phyloP scores from a whole-genome alignment of 352 stramenopile species.

The Phytophthora fragariaefolia region DNA sequence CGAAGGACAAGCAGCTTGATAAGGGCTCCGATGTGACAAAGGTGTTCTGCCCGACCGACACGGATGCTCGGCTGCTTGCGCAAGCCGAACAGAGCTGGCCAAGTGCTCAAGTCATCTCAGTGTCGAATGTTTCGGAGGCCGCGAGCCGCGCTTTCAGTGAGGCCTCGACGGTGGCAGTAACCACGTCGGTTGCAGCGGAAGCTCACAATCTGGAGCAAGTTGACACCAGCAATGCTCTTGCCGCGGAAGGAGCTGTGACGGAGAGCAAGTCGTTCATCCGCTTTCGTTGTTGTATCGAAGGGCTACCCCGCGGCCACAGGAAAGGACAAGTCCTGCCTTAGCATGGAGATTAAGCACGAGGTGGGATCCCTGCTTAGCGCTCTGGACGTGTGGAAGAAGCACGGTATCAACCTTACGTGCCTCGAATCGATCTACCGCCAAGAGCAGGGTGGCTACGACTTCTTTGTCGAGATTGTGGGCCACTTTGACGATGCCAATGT shows the following conservation, averaged over 20 bases:
- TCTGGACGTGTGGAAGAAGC: constrained; percentile 83
- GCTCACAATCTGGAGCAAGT: constrained; percentile 53
- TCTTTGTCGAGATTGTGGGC: constrained; percentile 86
- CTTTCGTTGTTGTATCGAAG: constrained; percentile 81
- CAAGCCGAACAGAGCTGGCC: constrained; percentile 81
- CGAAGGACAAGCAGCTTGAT: constrained; percentile 50
- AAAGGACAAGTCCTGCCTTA: constrained; percentile 85
- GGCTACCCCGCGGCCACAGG: constrained; percentile 66
- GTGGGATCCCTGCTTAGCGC: constrained; percentile 84
- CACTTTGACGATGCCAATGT: constrained; percentile 80
- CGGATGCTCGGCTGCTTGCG: constrained; percentile 55
- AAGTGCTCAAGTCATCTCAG: constrained; percentile 67
- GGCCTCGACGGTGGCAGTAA: constrained; percentile 57
- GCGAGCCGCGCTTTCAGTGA: constrained; percentile 52
- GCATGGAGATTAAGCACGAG: constrained; percentile 89
- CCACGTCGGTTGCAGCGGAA: constrained; percentile 50
- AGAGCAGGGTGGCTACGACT: constrained; percentile 79
- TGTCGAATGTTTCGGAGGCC: constrained; percentile 69
- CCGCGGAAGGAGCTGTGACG: constrained; percentile 46
- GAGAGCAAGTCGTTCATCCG: constrained; percentile 63
- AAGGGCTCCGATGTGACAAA: constrained; percentile 60
- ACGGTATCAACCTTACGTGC: constrained; percentile 83
- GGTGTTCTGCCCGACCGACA: constrained; percentile 67
- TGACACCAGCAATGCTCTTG: constrained; percentile 57
- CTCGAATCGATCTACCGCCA: constrained; percentile 89